Percentiles rank a stretch among this genome's conserved stretches.
These are phyloP conservation scores for Ogataea nakhonphanomensis DNA, from an alignment of 805 yeast species.

Conservation along the genomic window DNA sequence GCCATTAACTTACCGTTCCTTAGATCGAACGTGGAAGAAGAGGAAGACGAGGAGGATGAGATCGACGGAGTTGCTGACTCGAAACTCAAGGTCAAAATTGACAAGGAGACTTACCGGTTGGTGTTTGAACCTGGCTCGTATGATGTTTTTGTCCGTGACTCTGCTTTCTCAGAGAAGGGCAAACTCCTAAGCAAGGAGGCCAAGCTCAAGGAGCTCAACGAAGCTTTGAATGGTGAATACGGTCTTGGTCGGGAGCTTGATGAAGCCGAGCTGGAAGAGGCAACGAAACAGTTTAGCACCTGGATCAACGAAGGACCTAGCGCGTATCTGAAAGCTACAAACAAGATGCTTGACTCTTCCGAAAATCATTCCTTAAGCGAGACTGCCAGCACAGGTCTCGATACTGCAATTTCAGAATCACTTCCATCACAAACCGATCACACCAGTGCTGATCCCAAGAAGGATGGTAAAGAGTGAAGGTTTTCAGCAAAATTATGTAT, in stretches of 20 bases:
- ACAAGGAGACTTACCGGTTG: slow-evolving; percentile 73
- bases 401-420: slow-evolving; percentile 15
- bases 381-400: slow-evolving; percentile 14
- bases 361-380: slow-evolving; percentile 14
- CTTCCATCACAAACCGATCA: slow-evolving; percentile 11
- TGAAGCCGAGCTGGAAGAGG: slow-evolving; percentile 33
- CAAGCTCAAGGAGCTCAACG: slow-evolving; percentile 30
- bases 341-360: slow-evolving; percentile 13
- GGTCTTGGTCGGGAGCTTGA: slow-evolving; percentile 56
- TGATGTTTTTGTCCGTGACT: slow-evolving; percentile 71
- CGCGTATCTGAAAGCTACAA: slow-evolving; percentile 26
- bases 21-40: slow-evolving; percentile 51
- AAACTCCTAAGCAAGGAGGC: slow-evolving; percentile 14
- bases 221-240: slow-evolving; percentile 46
- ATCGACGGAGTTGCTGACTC: slow-evolving; percentile 65
- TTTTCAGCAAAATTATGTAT: slow-evolving; percentile 2
- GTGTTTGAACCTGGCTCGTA: slow-evolving; percentile 75
- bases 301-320: slow-evolving; percentile 42
- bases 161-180: slow-evolving; percentile 39
- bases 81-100: slow-evolving; percentile 71
- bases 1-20: slow-evolving; percentile 77
- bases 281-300: slow-evolving; percentile 32
- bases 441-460: slow-evolving; percentile 12
- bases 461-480: slow-evolving; percentile 5
- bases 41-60: slow-evolving; percentile 37